Evolutionary conservation across 1,284 basidiomycete genomes (phyloP), one percentile per base, ranked within the genome.

Genomic region (Marasmius sp.): DNA sequence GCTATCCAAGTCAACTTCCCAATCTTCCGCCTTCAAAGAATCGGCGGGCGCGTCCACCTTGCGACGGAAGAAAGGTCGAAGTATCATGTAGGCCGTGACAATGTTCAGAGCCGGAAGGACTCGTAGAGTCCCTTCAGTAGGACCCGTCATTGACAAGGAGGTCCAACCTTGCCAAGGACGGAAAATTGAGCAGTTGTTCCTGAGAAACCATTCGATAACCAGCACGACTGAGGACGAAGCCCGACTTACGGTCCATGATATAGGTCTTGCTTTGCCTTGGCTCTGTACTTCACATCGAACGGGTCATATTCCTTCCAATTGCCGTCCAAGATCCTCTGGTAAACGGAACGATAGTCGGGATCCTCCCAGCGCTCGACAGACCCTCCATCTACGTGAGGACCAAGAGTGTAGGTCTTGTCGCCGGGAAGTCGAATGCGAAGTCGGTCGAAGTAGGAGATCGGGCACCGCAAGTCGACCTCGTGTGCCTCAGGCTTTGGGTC

Each of bases 331-430:
- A 93, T 87, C 14, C 75, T 68, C 3, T 66, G 49, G 72, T 86
- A 93, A 27, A 85, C 85, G 1, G 67, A 69, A n/a, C 87, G 76
- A 69, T 87, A 91, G 1, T 71, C 74, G 0, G 77, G 73, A 70
- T 93, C 92, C 72, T 94, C 91, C 92, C 92, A 94, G 0, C 89
- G 75, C 73, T 94, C 91, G 7, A 93, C 76, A 6, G 85, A 82
- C 0, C 91, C 92, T 0, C 88, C 88, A 68, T 94, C 92, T 53
- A 91, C 80, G 68, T 94, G 92, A 4, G 91, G 86, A 0, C 88
- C 90, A 2, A 93, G 75, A 0, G 78, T 75, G 65, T 85, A 85
- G 47, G 80, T 79, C 9, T 78, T 73, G 66, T 92, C 91, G 0
- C 92, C 92, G 0, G 92, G 91, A 38, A 81, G 81, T 7, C 92